Conservation (phyloP, 768 basidiomycete genomes). For the Boletus rubropictus region DNA sequence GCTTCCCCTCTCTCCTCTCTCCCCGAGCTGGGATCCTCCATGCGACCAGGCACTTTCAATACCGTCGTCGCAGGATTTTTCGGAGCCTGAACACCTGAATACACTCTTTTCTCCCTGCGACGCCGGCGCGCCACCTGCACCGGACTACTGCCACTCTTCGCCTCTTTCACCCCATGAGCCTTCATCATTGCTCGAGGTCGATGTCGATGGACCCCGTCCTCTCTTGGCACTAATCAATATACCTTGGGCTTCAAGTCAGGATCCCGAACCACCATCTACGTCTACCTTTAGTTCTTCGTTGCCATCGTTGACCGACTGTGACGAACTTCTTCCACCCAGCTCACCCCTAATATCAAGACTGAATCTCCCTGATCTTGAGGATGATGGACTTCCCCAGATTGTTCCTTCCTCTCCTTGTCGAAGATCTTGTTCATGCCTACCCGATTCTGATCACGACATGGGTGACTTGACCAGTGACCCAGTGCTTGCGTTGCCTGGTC, state of each 20-base stretch:
- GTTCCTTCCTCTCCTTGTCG: constrained; percentile 28
- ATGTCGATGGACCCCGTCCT: constrained; percentile 14
- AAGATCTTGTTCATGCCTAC: constrained; percentile 23
- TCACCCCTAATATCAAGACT: constrained; percentile 31
- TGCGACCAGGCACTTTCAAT: constrained; percentile 11
- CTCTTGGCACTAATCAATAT: constrained; percentile 21
- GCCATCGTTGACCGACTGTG: constrained; percentile 22
- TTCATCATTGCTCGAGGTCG: constrained; percentile 25
- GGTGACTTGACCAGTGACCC: constrained; percentile 14
- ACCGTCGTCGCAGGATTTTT: constrained; percentile 14
- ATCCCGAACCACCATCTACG: constrained; percentile 12
- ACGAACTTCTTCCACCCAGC: constrained; percentile 18
- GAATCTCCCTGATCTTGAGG: constrained; percentile 30
- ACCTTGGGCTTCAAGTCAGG: constrained; percentile 19
- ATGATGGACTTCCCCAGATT: constrained; percentile 18
- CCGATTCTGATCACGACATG: constrained; percentile 28
- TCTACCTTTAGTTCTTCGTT: constrained; percentile 11
- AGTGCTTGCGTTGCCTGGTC: constrained; percentile 14
- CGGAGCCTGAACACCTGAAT: constrained; percentile 14
- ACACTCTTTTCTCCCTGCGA: constrained; percentile 17
- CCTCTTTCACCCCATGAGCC: constrained; percentile 12
- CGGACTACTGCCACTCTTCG: constrained; percentile 12
- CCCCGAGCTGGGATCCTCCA: constrained; percentile 30
- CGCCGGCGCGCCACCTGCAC: constrained; percentile 9
- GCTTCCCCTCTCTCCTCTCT: constrained; percentile 32